Evolutionary conservation across 768 basidiomycete species (phyloP), one percentile per base, ranked within the genome.

Genomic region (Sutorius australiensis): DNA sequence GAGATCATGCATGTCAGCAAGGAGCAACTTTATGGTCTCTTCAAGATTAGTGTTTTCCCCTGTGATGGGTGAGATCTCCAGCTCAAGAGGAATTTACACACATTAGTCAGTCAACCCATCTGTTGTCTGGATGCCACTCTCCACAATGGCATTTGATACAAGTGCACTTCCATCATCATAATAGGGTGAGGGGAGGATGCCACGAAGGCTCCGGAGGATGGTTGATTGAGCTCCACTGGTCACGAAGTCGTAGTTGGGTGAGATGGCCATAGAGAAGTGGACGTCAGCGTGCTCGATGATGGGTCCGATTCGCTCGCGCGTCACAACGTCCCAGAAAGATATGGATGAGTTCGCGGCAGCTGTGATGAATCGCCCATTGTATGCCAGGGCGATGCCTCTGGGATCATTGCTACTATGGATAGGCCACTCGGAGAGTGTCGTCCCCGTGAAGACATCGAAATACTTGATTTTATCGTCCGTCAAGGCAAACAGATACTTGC

Each of bases 251-350:
- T 50, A 57, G 28, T 57, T 45, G 11, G 32, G 8, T 4, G 59
- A 56, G 33, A 61, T 31, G n/a, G 38, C 34, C 36, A 57, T 45
- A 1, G 55, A 50, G 6, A 46, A 30, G n/a, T 61, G 8, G 13
- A 27, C 16, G 1, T 36, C 55, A 3, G 16, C 21, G 4, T 48
- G 3, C 5, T 61, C 31, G 14, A 61, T 27, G 42, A 61, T 5
- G 6, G 51, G 19, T 7, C 60, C 55, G 7, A 53, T 48, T 21
- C n/a, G 59, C 16, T 33, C 8, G 12, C 41, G 38, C 2, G 51
- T 57, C 7, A n/a, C 24, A 17, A 48, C 48, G 21, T 61, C 60
- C 60, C 60, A 61, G 30, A 61, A 57, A 1, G 48, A 50, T 24
- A 61, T 6, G 0, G 47, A 48, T 9, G 46, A 56, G 13, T 39